Evolutionary conservation across 2,329 filamentous ascomycete genomes (phyloP), one percentile per base, ranked within the genome.

Genomic region (Nigrospora oryzae): DNA sequence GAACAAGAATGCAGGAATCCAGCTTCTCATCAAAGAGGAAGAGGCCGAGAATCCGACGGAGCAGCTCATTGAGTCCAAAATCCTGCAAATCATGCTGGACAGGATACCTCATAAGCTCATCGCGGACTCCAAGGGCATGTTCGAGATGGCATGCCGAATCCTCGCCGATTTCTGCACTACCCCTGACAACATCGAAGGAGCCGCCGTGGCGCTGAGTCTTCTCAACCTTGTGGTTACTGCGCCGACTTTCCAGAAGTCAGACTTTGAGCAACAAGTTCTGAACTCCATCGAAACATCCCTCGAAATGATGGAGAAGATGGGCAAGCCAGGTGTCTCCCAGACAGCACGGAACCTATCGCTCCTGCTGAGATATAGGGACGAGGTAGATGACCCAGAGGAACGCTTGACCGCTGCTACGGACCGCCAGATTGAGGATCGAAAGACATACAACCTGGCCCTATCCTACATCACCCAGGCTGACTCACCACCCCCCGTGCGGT

Each of bases 41-140:
- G 53, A 63, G 4, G 44, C 54, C 1, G 53, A 59, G 2, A 69
- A 77, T 38, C 65, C 75, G 0, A 47, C 79, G 3, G 57, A 56
- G 5, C 67, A 70, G 4, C 63, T 89, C 1, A 61, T 74, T 6
- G 72, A 84, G 49, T 69, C 81, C 5, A 79, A 79, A 40, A 62
- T 86, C 1, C 68, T 87, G 8, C 81, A 86, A 54, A 74, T 73
- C 32, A 72, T 89, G 63, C 78, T 87, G 61, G 74, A 77, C 19
- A 72, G 68, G 38, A 74, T 83, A 38, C 74, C 81, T 1, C 75
- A 83, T 17, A 80, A 77, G 49, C 69, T 89, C 12, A 74, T 84
- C 30, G 73, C 71, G 31, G 75, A 80, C 46, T 82, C 84, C 2
- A 73, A 74, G 37, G 79, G 85, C 52, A 70, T 86, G 7, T 64